Conservation (phyloP, 2,329 filamentous ascomycete genomes). For the Xylaria sp. region DNA sequence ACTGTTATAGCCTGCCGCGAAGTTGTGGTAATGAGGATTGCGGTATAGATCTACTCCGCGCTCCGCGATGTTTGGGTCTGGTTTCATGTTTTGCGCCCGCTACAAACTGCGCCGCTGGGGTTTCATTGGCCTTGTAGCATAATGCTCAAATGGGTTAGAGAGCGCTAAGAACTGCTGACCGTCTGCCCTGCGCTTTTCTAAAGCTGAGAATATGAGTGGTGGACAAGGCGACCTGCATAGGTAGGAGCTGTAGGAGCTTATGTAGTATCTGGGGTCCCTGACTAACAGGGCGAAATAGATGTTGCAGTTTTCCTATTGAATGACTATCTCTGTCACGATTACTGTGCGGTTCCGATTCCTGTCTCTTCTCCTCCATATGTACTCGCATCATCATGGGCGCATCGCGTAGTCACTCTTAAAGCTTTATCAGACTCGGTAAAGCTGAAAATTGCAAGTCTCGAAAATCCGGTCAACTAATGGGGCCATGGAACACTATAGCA, state of each 20-base stretch:
- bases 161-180: too few relatives aligned
- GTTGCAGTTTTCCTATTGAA: too few relatives aligned
- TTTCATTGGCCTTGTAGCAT: too few relatives aligned
- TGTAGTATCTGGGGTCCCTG: too few relatives aligned
- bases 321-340: neutral
- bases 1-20: neutral
- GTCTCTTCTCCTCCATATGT: neutral
- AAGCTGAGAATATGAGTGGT: too few relatives aligned
- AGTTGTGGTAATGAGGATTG: neutral
- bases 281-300: too few relatives aligned
- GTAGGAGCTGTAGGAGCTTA: too few relatives aligned
- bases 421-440: neutral
- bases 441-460: neutral
- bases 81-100: neutral
- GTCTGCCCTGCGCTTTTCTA: too few relatives aligned
- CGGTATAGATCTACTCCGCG: neutral
- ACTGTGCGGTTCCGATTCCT: neutral
- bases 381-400: neutral
- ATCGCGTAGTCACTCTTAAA: neutral
- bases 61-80: neutral
- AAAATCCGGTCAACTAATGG: neutral
- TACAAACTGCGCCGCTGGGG: too few relatives aligned
- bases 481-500: slow-evolving; percentile 15
- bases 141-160: too few relatives aligned
- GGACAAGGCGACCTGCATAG: too few relatives aligned